Evolutionary conservation across 768 basidiomycete species (phyloP), one percentile per base, ranked within the genome.

Genomic region (Lentinula guzmanii): DNA sequence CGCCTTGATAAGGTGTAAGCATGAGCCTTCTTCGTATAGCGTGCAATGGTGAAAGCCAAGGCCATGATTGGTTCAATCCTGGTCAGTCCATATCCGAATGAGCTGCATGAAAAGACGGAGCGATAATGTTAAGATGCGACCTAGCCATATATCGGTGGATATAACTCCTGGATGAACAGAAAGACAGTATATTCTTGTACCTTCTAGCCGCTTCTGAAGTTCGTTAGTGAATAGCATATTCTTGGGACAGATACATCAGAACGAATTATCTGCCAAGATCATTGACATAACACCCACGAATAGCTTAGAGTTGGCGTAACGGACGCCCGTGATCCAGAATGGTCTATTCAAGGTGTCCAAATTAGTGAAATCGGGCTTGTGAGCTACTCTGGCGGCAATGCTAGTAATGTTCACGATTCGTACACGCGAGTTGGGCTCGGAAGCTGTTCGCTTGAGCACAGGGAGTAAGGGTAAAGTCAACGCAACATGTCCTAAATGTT

Each of bases 191-290:
- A 62, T 62, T 18, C 54, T 43, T 13, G 55, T 50, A 4, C 28
- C 42, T n/a, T 45, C 56, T 13, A 58, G 56, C 6, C 56, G 61
- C 11, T 50, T 52, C 24, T 58, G 61, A 5, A 62, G 43, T 28
- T 62, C 55, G 24, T 62, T 62, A 15, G 41, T 62, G 28, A 62
- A 58, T 24, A 62, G 33, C 5, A 62, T 57, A 41, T 62, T 62
- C 61, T 62, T n/a, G 5, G 18, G 13, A 43, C 4, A 8, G 16
- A 43, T 13, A n/a, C 11, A n/a, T 15, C 9, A n/a, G 11, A 10
- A 15, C 2, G 21, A 24, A 21, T 48, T n/a, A 3, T 28, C 3
- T 28, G 28, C 28, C 28, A 28, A 28, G 28, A 28, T 3, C 28
- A 28, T 4, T 28, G 3, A 28, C 28, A 28, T 3, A 28, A 28